Base-by-base conservation (phyloP, 805 yeast species). In the Candida koratica region DNA sequence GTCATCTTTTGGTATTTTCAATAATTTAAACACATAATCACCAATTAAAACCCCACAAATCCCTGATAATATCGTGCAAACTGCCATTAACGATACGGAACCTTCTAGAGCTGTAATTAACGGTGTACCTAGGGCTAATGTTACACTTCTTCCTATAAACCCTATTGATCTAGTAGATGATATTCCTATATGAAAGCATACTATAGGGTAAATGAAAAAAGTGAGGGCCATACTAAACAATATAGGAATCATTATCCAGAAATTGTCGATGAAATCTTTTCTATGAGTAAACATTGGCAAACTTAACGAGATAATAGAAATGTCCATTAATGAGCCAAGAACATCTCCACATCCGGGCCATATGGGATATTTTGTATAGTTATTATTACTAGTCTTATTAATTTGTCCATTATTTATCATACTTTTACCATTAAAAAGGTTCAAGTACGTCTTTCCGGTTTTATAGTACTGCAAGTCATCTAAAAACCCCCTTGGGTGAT, bases 311-410 rank as follows among this genome's bases (percentile, higher is more conserved):
- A 82, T 88, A 56, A 84, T 84, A 2, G 87, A 75, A 6, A 82
- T 71, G 49, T 84, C 93, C 82, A 84, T 79, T 45, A 84, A 55
- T 0, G 88, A 72, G 5, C 79, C 54, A 25, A 84, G 66, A 12
- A 84, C 64, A 51, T 84, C 94, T 2, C 95, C 95, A 10, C 89
- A 84, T 0, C 95, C 95, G 1, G 94, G 93, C 73, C 77, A 71
- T 14, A 56, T 52, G 1, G 69, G 67, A 2, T 62, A 56, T 4
- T 56, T 49, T 0, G 71, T 62, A 25, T 39, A 50, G 11, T 39
- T 42, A 1, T 33, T 30, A 10, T 39, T 42, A 1, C 34, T 30
- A 10, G 42, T 39, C 11, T 42, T 41, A 10, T 38, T 23, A n/a
- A 25, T 30, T 16, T 55, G 46, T 5, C 67, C 64, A 25, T 49